phyloP scores from a whole-genome alignment of 768 basidiomycete genomes.

The Lactarius psammicola region DNA sequence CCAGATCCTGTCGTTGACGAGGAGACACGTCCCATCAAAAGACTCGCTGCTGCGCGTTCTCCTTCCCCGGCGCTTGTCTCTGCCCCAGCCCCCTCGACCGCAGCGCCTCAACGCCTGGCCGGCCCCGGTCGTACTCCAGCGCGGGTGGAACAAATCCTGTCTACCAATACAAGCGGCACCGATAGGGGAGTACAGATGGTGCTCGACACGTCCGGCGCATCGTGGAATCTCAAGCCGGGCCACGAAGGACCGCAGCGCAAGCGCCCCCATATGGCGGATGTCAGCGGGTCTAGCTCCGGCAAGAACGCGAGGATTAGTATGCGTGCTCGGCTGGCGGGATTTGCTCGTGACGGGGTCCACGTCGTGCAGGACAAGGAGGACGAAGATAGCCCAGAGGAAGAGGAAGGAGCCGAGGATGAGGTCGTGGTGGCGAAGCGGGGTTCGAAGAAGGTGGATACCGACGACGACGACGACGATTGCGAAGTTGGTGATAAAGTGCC shows the following conservation, averaged over 20 bases:
- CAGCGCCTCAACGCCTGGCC: constrained; percentile 11
- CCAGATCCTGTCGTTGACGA: neutral
- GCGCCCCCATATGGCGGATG: constrained; percentile 15
- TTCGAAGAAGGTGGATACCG: constrained; percentile 1
- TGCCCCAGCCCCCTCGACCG: neutral
- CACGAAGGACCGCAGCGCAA: constrained; percentile 40
- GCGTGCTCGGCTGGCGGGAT: constrained; percentile 49
- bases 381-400: constrained; percentile 30
- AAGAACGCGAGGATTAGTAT: constrained; percentile 38
- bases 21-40: neutral
- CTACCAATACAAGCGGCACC: constrained; percentile 26
- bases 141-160: constrained; percentile 26
- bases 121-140: constrained; percentile 25
- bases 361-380: constrained; percentile 22
- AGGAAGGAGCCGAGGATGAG: constrained; percentile 29
- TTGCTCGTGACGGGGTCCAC: constrained; percentile 52
- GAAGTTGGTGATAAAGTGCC: neutral
- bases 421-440: constrained; percentile 24
- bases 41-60: neutral
- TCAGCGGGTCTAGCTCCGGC: constrained; percentile 25
- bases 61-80: neutral
- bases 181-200: constrained; percentile 42
- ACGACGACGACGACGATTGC: neutral
- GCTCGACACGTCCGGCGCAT: constrained; percentile 50
- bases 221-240: constrained; percentile 46